These are phyloP conservation scores for Trichocomaceae sp. DNA, from an alignment of 2,329 filamentous ascomycete species.

Conservation along the genomic window DNA sequence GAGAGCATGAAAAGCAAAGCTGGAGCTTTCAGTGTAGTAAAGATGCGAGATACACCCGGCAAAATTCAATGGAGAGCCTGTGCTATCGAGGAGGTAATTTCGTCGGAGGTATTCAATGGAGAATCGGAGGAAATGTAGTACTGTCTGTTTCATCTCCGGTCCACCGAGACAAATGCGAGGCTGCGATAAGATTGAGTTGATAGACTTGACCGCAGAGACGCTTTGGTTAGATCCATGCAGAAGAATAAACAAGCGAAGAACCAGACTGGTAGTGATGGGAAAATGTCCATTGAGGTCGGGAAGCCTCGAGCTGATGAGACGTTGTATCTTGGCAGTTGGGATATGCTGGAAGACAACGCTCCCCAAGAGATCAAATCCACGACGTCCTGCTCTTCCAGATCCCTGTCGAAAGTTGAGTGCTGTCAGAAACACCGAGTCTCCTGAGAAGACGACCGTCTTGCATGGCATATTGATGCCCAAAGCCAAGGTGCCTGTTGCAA, in stretches of 20 bases:
- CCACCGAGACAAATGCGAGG: conserved; percentile 65
- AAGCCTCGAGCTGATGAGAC: conserved; percentile 65
- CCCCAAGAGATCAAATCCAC: conserved; percentile 72
- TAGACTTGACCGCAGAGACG: conserved; percentile 53
- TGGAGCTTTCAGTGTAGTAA: conserved; percentile 69
- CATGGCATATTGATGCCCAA: conserved; percentile 80
- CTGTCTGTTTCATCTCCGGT: conserved; percentile 58
- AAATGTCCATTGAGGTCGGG: conserved; percentile 73
- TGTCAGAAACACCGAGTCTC: conserved; percentile 66
- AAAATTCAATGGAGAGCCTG: conserved; percentile 64
- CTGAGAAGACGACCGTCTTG: conserved; percentile 70
- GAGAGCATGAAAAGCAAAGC: conserved; percentile 70
- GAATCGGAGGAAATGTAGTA: conserved; percentile 70
- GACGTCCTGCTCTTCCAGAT: conserved; percentile 68
- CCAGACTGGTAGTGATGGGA: conserved; percentile 65
- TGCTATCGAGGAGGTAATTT: conserved; percentile 56
- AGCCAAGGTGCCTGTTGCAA: conserved; percentile 69
- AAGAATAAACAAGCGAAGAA: conserved; percentile 62
- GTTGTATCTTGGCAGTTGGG: conserved; percentile 52
- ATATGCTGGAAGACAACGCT: conserved; percentile 74
- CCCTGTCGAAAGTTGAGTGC: conserved; percentile 71
- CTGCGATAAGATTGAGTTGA: conserved; percentile 63
- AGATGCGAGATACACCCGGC: conserved; percentile 63
- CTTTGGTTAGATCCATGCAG: conserved; percentile 60
- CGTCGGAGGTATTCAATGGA: conserved; percentile 72